phyloP scores from a whole-genome alignment of 306 rosid species.

The Glycyrrhiza uralensis region DNA sequence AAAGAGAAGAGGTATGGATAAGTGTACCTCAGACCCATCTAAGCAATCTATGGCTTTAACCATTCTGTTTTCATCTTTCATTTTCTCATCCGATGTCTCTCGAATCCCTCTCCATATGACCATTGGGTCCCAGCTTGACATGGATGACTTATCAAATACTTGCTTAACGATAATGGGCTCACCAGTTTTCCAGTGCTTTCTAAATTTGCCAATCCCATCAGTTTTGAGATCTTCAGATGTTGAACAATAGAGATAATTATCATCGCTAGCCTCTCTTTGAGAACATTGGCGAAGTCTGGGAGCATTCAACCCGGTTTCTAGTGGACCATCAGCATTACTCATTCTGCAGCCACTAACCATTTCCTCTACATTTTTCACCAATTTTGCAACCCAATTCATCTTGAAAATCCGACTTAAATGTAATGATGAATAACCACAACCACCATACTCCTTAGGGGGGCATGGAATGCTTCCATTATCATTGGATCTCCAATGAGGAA shows the following conservation, averaged over 20 bases:
- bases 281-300: constrained; percentile 53
- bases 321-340: constrained; percentile 33
- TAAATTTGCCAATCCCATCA: constrained; percentile 69
- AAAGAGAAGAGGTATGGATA: constrained; percentile 11
- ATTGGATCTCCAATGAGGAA: constrained; percentile 76
- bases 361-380: constrained; percentile 95
- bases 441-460: constrained; percentile 89
- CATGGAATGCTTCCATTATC: constrained; percentile 74
- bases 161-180: constrained; percentile 74
- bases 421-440: constrained; percentile 72
- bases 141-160: constrained; percentile 77
- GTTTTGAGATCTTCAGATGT: constrained; percentile 64
- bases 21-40: constrained; percentile 81
- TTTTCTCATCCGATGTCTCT: constrained; percentile 73
- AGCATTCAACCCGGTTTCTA: constrained; percentile 38
- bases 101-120: constrained; percentile 77
- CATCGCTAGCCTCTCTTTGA: constrained; percentile 56
- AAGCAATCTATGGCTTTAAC: constrained; percentile 83
- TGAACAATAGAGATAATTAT: constrained; percentile 69
- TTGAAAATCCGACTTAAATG: constrained; percentile 87
- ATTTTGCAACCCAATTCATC: constrained; percentile 99
- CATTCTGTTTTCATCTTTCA: constrained; percentile 59
- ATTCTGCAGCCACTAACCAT: constrained; percentile 90
- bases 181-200: constrained; percentile 83
- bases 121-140: constrained; percentile 85